A percentile compares a stretch with the other conserved stretches of the same genome.
These are phyloP conservation scores for Rubus parviflorus DNA, from an alignment of 306 rosid genomes.

Conservation along the genomic window DNA sequence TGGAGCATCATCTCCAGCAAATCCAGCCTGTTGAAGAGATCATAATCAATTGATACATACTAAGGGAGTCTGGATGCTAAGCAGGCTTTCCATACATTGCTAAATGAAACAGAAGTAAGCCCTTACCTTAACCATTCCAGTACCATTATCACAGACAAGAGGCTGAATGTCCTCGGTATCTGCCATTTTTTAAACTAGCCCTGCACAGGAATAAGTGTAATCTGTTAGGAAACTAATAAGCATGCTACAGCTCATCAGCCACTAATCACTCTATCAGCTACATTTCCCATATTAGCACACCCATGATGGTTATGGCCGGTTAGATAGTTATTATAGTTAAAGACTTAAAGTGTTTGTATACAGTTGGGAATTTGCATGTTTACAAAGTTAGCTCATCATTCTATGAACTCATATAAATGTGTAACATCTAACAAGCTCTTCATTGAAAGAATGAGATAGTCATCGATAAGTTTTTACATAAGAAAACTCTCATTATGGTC, in stretches of 20 bases:
- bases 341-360: background rate
- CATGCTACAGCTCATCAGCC: background rate
- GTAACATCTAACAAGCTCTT: background rate
- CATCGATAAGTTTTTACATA: background rate
- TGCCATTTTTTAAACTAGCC: slow-evolving; percentile 27
- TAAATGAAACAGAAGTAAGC: background rate
- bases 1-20: slow-evolving; percentile 52
- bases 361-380: background rate
- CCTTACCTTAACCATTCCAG: slow-evolving; percentile 49
- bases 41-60: background rate
- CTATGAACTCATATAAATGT: background rate
- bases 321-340: background rate
- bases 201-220: slow-evolving; percentile 5
- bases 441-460: background rate
- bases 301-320: background rate
- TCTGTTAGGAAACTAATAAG: background rate
- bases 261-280: slow-evolving; percentile 3
- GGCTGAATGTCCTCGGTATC: slow-evolving; percentile 46
- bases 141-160: slow-evolving; percentile 47
- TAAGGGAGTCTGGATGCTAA: background rate
- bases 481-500: background rate
- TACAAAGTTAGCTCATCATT: background rate
- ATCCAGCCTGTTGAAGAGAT: slow-evolving; percentile 33
- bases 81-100: background rate
- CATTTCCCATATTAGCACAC: background rate